Base-by-base conservation (phyloP, 2,329 filamentous ascomycete genomes). In the Verticillium longisporum region DNA sequence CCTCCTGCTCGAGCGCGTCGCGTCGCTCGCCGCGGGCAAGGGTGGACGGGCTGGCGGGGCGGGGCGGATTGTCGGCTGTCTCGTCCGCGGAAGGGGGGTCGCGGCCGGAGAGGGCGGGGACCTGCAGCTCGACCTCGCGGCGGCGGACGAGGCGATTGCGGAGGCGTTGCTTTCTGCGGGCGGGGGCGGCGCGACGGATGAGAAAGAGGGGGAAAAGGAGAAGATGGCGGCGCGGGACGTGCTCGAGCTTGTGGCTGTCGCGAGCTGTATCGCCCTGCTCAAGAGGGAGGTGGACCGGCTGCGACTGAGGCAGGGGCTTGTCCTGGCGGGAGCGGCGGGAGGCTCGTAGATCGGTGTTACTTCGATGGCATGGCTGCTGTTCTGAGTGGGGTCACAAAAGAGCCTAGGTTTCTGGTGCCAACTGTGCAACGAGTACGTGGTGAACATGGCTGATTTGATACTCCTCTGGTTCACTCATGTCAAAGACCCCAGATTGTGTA, bases 271-370 rank as follows among this genome's bases (percentile, higher is more conserved):
- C 61, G 71, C 80, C 15, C 86, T 89, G 85, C 69, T 88, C 66
- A 88, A 88, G 79, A 84, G 82, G 71, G 87, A 88, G 76, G 74
- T 86, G 57, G 86, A 88, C 69, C 74, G 85, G 53, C 74, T 83
- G 64, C 75, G 83, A 61, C 68, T 76, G 62, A 71, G 81, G 57
- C 83, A 88, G 75, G 71, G 78, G 55, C 77, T 78, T 61, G 71
- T 77, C 3, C 76, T 84, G 59, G 73, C 67, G 41, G 72, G 65
- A 11, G 73, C 61, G 56, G 71, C 62, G 13, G 66, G 68, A 13
- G 34, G 9, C 13, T 36, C 34, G 34, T 36, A 36, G 34, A 13
- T 5, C 2, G 34, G 34, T 36, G 34, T 36, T 13, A 7, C 5
- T 9, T 10, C 13, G 34, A 9, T 2, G 3, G 7, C 34, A 10